Evolutionary conservation across 305 asterid genomes (phyloP), one percentile per base, ranked within the genome.

Genomic region (Plantago coronopus): DNA sequence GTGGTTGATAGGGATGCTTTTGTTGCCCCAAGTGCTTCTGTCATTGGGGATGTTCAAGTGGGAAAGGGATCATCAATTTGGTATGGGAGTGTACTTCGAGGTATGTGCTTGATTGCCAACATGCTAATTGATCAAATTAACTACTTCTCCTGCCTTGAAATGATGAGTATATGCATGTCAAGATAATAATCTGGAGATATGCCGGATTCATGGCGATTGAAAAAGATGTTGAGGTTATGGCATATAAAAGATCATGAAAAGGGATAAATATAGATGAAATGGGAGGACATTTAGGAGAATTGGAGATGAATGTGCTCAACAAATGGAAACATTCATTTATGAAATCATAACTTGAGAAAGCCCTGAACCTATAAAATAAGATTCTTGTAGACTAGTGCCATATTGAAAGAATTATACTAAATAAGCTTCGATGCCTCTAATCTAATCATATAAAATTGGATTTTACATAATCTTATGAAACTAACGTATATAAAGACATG

Each of bases 41-140:
- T 90, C 69, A 90, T 81, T 50, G 97, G 96, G 57, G 91, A 90
- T 56, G 97, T 90, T 51, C 84, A 74, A 73, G 82, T 90, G 53
- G 95, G 97, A 53, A 78, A 56, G 59, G 87, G 86, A 55, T 81
- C 97, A 67, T 87, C 97, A 9, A 78, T 90, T 70, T 87, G 97
- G 97, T 87, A 87, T 61, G 94, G 97, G 68, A 77, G 88, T 48
- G 97, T 90, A 73, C 86, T 90, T 61, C 79, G 96, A 83, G 96
- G 95, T 89, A 67, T 23, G 83, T 62, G 34, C 62, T 65, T 49
- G 31, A 61, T 56, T 25, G 17, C 18, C 14, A 53, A 25, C 40
- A 25, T 53, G 15, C 45, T 46, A 20, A 11, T 63, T 53, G 29
- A 29, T 69, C 51, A 21, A 20, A 42, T 31, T 17, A 42, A 63